phyloP scores from a whole-genome alignment of 202 grass and related monocot genomes.

The Brachypodium distachyon region DNA sequence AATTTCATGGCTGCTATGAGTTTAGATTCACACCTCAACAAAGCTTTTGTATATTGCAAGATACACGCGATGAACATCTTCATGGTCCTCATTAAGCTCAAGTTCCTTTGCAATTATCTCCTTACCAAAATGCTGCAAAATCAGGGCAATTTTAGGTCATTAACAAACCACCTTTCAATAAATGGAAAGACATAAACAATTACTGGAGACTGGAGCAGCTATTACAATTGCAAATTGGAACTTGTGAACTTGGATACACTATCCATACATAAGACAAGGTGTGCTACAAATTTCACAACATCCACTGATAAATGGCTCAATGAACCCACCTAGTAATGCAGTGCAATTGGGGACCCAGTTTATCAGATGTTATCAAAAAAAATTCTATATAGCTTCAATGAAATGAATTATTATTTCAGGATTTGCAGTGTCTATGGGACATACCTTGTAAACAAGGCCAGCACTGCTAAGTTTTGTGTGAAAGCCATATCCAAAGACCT shows the following conservation, averaged over 20 bases:
- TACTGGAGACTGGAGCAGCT: background rate
- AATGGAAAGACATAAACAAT: background rate
- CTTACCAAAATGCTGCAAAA: conserved; percentile 74
- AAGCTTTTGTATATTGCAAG: conserved; percentile 95
- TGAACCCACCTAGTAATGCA: background rate
- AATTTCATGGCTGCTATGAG: background rate
- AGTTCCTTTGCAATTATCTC: conserved; percentile 97
- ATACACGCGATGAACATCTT: conserved; percentile 74
- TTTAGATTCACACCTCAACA: conserved; percentile 51
- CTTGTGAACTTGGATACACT: background rate
- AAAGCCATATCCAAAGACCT: conserved; percentile 87
- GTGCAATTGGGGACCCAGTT: background rate
- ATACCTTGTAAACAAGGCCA: conserved; percentile 88
- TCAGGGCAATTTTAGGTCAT: background rate
- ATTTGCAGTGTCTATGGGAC: background rate
- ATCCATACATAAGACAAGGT: background rate
- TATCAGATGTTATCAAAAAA: background rate
- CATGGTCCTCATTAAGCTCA: conserved; percentile 58
- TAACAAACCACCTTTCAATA: background rate
- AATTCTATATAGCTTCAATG: background rate
- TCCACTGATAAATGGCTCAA: background rate
- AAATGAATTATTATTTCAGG: background rate
- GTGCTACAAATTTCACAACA: background rate
- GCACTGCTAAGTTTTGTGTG: conserved; percentile 90
- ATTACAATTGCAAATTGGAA: background rate